phyloP scores from a whole-genome alignment of 192 early-diverging fungal genomes.

The Helicostylum pulchrum region DNA sequence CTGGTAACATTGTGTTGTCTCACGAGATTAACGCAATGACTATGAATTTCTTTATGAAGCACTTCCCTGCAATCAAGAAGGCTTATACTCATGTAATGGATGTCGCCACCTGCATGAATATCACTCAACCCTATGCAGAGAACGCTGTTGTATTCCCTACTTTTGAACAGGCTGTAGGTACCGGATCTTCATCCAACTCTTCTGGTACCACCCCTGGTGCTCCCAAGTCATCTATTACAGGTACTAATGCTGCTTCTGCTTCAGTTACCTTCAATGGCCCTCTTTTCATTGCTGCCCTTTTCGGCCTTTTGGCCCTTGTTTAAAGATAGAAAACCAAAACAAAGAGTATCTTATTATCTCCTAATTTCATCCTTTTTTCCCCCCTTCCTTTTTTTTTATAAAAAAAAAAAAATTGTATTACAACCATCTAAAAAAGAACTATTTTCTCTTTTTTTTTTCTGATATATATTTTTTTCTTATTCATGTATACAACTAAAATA shows the following conservation, averaged over 20 bases:
- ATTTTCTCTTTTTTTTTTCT: too few relatives aligned
- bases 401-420: too few relatives aligned
- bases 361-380: not conserved
- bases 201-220: conserved; percentile 3
- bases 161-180: not conserved
- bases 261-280: conserved; percentile 20
- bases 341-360: not conserved
- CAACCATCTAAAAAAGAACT: too few relatives aligned
- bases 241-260: conserved; percentile 24
- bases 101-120: conserved; percentile 31
- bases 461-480: too few relatives aligned
- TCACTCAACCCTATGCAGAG: conserved; percentile 28
- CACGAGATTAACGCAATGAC: conserved; percentile 33
- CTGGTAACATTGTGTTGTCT: conserved; percentile 28
- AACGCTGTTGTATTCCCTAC: conserved; percentile 15
- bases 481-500: too few relatives aligned
- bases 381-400: not conserved
- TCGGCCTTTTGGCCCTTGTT: conserved; percentile 23
- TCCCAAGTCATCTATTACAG: not conserved
- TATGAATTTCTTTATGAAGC: conserved; percentile 17
- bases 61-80: conserved; percentile 25
- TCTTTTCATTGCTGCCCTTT: conserved; percentile 31
- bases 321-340: not conserved
- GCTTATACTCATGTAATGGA: conserved; percentile 25
- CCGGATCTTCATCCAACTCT: not conserved